phyloP scores from a whole-genome alignment of 106 monocot genomes.

The Apostasia shenzhenica region DNA sequence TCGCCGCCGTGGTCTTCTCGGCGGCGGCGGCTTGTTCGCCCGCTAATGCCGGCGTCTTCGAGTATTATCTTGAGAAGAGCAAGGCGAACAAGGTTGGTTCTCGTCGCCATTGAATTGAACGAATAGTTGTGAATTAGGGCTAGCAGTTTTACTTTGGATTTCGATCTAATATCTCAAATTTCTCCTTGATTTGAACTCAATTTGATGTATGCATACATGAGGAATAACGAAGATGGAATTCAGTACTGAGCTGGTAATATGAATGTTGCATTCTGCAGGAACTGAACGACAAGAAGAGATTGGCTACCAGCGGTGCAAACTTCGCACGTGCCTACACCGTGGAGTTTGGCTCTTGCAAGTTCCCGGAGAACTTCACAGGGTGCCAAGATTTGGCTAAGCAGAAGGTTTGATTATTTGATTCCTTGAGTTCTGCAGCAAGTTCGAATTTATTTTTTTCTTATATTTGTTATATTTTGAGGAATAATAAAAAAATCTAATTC shows the following conservation, averaged over 20 bases:
- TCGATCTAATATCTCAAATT: neutral
- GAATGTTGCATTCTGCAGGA: constrained; percentile 36
- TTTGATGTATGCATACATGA: neutral
- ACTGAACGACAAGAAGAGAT: constrained; percentile 92
- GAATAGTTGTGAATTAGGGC: too few relatives aligned
- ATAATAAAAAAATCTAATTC: too few relatives aligned
- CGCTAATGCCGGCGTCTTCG: constrained; percentile 76
- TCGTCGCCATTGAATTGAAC: too few relatives aligned
- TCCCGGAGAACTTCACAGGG: constrained; percentile 96
- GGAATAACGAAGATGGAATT: neutral
- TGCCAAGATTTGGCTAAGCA: constrained; percentile 96
- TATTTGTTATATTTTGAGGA: too few relatives aligned
- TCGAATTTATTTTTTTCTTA: too few relatives aligned
- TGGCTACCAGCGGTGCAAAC: constrained; percentile 95
- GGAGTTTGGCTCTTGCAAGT: constrained; percentile 85
- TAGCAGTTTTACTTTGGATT: too few relatives aligned
- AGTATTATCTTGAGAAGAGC: constrained; percentile 95
- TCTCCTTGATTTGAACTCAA: neutral
- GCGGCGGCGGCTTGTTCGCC: constrained; percentile 24
- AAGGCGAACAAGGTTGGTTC: constrained; percentile 87
- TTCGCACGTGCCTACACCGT: constrained; percentile 94
- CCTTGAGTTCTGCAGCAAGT: too few relatives aligned
- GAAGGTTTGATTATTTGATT: constrained; percentile 40
- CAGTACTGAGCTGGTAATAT: neutral
- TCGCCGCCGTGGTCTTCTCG: constrained; percentile 55